Percentiles rank a stretch among this genome's conserved stretches.
These are phyloP conservation scores for Pholiota microspora DNA, from an alignment of 768 basidiomycete genomes.

Conservation along the genomic window DNA sequence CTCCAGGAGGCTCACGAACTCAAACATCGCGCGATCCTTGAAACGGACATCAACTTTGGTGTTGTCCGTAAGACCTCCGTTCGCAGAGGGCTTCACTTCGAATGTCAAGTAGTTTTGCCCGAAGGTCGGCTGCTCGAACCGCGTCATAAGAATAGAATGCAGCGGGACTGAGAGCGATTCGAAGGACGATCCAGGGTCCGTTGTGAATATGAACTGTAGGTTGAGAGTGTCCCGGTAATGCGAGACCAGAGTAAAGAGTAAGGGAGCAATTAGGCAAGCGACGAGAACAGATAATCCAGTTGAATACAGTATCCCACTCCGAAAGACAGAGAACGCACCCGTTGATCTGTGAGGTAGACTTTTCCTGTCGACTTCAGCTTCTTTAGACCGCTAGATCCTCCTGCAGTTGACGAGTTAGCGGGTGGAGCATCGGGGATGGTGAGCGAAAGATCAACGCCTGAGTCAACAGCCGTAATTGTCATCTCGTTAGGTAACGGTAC, in stretches of 20 bases:
- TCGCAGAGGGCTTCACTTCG: conserved; percentile 62
- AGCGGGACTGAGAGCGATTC: conserved; percentile 60
- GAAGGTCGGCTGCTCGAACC: conserved; percentile 76
- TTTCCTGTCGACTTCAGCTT: conserved; percentile 59
- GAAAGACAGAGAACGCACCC: conserved; percentile 43
- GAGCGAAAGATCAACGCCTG: conserved; percentile 52
- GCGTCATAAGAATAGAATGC: conserved; percentile 60
- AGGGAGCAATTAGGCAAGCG: neutral
- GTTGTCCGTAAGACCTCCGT: conserved; percentile 64
- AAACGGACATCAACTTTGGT: conserved; percentile 68
- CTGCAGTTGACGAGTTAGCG: conserved; percentile 36
- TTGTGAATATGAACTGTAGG: conserved; percentile 61
- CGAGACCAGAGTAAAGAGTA: neutral
- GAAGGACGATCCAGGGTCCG: conserved; percentile 32
- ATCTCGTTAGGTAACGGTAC: conserved; percentile 65
- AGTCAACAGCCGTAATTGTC: conserved; percentile 52
- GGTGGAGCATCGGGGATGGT: conserved; percentile 55
- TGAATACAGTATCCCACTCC: neutral
- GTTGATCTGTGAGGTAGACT: conserved; percentile 67
- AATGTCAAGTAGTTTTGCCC: conserved; percentile 65
- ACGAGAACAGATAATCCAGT: neutral
- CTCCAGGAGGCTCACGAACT: conserved; percentile 70
- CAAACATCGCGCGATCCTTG: conserved; percentile 66
- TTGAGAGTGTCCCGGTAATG: neutral
- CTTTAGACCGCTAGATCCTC: conserved; percentile 53